Base-by-base conservation (phyloP, 2,329 filamentous ascomycete species). In the Colletotrichum orbiculare region DNA sequence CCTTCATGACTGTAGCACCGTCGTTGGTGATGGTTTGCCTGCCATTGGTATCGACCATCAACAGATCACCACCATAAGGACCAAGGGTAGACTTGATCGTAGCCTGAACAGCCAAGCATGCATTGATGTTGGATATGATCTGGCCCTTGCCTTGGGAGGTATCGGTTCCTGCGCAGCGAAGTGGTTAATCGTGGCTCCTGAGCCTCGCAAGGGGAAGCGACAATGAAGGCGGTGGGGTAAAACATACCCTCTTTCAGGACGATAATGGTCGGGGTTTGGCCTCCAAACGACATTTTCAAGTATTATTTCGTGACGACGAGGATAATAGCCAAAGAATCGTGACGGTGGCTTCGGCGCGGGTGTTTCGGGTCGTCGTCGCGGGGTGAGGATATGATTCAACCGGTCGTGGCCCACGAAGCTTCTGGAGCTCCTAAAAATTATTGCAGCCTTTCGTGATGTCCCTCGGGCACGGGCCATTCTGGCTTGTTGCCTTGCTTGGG, bases 1-100 rank as follows among this genome's bases (percentile, higher is more conserved):
- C 92, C 90, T 97, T 98, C 96, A 99, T 99, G 67, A 98, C 96
- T 54, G 96, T 99, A 53, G 96, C 96, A 76, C 96, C 96, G 83
- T 99, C 96, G 81, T 99, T 99, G 73, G 96, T 99, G 77, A 99
- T 98, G 60, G 96, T 99, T 83, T 97, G 94, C 79, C 83, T 90
- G 78, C 96, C 96, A 85, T 97, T 97, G 79, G 89, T 90, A 80
- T 98, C 96, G 61, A 98, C 95, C 82, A 99, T 90, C 78, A 99
- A 86, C 77, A 98, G 83, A 82, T 99, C 96, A 75, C 96, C 96
- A 77, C 96, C 96, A 81, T 98, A 99, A 39, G 96, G 96, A 45
- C 96, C 96, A 41, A 99, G 86, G 17, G 96, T 99, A 74, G 91
- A 93, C 83, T 97, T 96, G 83, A 99, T 95, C 66, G 95, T 98